Base-by-base conservation (phyloP, 2,329 filamentous ascomycete species). In the Rutstroemia sydowiana region DNA sequence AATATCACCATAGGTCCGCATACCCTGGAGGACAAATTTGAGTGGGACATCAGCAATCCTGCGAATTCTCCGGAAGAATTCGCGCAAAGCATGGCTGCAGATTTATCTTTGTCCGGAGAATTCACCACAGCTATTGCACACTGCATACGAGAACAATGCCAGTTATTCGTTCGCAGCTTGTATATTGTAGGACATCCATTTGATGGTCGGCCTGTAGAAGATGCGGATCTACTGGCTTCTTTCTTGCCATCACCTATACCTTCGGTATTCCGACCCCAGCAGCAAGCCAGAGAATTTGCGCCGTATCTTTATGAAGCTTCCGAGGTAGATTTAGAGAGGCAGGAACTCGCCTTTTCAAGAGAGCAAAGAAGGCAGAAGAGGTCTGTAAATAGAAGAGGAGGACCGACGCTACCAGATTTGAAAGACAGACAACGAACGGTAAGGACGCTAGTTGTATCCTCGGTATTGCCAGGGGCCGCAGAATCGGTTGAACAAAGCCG, bases 31-130 rank as follows among this genome's bases (percentile, higher is more conserved):
- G 93, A 98, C 64, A 93, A 97, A 67, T 97, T 98, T 56, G 93
- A 98, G 70, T 98, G 93, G 93, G 93, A 98, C 62, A 90, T 97
- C 66, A 97, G 97, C 70, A 95, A 95, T 67, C 87, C 91, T 0
- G 73, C 85, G 50, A 98, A 98, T 68, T 95, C 87, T 0, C 90
- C 93, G 2, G 93, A 98, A 70, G 89, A 95, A 53, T 98, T 98
- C 68, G 93, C 93, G 23, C 75, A 81, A 55, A 84, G 84, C 66
- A 95, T 97, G 88, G 84, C 91, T 0, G 81, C 83, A 54, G 93
- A 98, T 64, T 77, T 98, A 23, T 91, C 91, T 4, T 77, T 98
- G 16, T 89, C 88, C 1, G 93, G 93, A 57, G 93, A 98, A 68
- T 98, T 98, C 64, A 91, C 89, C 2, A 98, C 93, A 0, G 92